Evolutionary conservation across 352 stramenopile genomes (phyloP).

Genomic region (Plasmopara viticola): DNA sequence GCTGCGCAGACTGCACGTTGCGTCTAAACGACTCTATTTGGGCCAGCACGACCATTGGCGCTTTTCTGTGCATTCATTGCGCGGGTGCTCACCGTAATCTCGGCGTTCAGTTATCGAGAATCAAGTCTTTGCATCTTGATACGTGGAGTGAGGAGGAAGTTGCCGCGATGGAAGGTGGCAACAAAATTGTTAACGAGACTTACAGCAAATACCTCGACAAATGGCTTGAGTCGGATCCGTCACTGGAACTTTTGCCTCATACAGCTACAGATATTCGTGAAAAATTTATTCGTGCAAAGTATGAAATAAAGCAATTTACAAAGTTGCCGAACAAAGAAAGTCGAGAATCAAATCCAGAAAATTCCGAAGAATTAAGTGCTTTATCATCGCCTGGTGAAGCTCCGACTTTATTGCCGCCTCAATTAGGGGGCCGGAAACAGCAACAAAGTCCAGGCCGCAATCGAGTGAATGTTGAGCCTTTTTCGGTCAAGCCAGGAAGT

Average conservation of each 20-base stretch:
- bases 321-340: conserved; percentile 23
- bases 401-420: conserved; percentile 7
- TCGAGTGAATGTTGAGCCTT: too few relatives aligned
- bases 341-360: too few relatives aligned
- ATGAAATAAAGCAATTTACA: conserved; percentile 59
- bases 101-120: conserved; percentile 90
- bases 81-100: conserved; percentile 92
- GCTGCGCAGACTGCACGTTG: conserved; percentile 73
- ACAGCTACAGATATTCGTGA: conserved; percentile 38
- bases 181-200: conserved; percentile 53
- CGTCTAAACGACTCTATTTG: conserved; percentile 85
- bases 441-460: conserved; percentile 26
- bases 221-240: conserved; percentile 39
- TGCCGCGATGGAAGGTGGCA: conserved; percentile 61
- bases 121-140: conserved; percentile 80
- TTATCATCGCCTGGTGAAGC: conserved; percentile 11
- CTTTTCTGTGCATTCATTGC: conserved; percentile 88
- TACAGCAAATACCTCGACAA: conserved; percentile 55
- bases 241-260: conserved; percentile 33
- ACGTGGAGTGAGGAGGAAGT: conserved; percentile 72
- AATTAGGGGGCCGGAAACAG: conserved; percentile 30
- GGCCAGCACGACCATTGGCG: conserved; percentile 91
- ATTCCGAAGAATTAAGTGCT: too few relatives aligned
- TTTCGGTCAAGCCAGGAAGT: conserved; percentile 33
- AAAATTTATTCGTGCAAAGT: conserved; percentile 62